Base-by-base conservation (phyloP, 805 yeast genomes). In the Saccharomycopsis fibuligera region DNA sequence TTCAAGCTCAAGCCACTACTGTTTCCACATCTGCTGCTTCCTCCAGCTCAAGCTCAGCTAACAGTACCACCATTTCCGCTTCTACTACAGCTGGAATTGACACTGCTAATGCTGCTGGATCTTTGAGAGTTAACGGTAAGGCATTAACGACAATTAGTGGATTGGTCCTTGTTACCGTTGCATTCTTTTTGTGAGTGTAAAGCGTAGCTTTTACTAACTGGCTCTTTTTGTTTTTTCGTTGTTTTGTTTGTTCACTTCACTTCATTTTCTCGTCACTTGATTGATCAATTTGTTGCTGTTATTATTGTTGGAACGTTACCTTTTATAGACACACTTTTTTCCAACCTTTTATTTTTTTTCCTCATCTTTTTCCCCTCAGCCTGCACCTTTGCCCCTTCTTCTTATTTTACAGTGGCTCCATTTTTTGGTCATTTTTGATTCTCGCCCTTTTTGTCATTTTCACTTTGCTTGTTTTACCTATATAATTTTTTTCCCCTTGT, bases 1-100 rank as follows among this genome's bases (percentile, higher is more conserved):
- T 48, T 39, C 49, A 53, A 41, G 56, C 47, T 22, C 49, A 67
- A 36, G 56, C 69, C 21, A 58, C 59, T 21, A 48, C 62, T 27
- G 54, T 22, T 48, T 52, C 67, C 42, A 56, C 67, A 27, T 35
- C 39, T 19, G 19, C 73, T 40, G 63, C 74, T 59, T 51, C 60
- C 24, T 12, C 64, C 33, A 37, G 59, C 35, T 44, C 56, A 22
- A 43, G 56, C 22, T 22, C 62, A 44, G 49, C 59, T 27, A 56
- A n/a, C 17, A 39, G 49, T 33, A 41, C 53, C 17, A 40, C 40
- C 10, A 47, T 48, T 24, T 41, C 35, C 23, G 37, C 37, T 38
- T 47, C 57, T 33, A 53, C 64, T 49, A 45, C 62, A 22, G 47
- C 60, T 9, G 46, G 31, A 14, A 37, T 42, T 23, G 30, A 35